Evolutionary conservation across 768 basidiomycete genomes (phyloP), one percentile per base, ranked within the genome.

Genomic region (Rhizopogon sp.): DNA sequence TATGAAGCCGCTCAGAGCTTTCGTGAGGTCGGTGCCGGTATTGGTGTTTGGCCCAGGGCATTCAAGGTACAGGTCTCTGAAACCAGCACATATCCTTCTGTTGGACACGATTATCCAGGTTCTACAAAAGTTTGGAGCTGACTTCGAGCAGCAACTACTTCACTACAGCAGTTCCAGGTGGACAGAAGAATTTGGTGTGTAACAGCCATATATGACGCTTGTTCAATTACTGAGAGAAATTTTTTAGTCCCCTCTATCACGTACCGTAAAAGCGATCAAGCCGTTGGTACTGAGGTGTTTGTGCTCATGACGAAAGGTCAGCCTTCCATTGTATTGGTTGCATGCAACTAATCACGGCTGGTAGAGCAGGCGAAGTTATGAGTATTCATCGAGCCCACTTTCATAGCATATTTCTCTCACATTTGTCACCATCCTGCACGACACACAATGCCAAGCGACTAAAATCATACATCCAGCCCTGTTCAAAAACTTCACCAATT

Each of bases 381-480:
- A 66, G 61, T 51, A 74, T 89, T 58, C 87, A 87, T 66, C 81
- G 88, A 14, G 76, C 85, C 25, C 84, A 87, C 60, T 86, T 88
- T 60, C 85, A 88, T 54, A 66, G 71, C 20, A 77, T 76, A 2
- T 74, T 90, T 52, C 73, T 89, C 8, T 66, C 71, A 41, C 72
- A 73, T 54, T 66, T 88, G 29, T 72, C 79, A 1, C 61, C 74
- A 14, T 70, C 74, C 3, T 80, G 75, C 62, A 73, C 69, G 47
- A 73, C 77, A 5, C 71, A 79, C 54, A 81, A 78, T 52, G 75
- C 74, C 13, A 89, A 85, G 65, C 83, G 82, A 14, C 75, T 89
- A 22, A 72, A 74, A 52, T 78, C 80, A 1, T 88, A 84, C 63
- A 66, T 60, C 5, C 82, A 84, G 58, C 70, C 67, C 31, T 67